Evolutionary conservation across 148 eudicot genomes (phyloP).

Genomic region (Heliosperma pusillum): DNA sequence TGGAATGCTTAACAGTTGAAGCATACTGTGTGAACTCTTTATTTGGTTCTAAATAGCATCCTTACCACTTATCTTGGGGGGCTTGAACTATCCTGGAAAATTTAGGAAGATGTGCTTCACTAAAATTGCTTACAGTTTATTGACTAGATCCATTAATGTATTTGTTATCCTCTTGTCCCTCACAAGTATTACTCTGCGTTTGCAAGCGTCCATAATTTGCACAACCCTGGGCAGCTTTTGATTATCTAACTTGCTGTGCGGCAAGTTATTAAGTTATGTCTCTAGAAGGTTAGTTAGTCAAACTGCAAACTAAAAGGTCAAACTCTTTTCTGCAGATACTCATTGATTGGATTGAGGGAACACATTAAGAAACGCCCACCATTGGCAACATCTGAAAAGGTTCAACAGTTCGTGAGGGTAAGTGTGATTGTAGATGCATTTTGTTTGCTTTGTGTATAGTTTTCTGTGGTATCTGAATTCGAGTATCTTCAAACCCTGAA

Average conservation of each 20-base stretch:
- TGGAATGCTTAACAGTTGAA: not conserved
- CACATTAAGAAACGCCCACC: conserved; percentile 99
- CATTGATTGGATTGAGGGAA: conserved; percentile 76
- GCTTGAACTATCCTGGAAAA: not conserved
- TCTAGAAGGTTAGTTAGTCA: not conserved
- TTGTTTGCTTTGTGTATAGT: not conserved
- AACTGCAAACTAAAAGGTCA: not conserved
- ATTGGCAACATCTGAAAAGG: conserved; percentile 90
- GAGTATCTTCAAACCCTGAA: not conserved
- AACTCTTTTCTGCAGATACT: conserved; percentile 53
- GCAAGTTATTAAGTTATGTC: not conserved
- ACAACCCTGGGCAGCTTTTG: conserved; percentile 9
- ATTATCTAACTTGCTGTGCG: not conserved
- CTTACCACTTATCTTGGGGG: not conserved
- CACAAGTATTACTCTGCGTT: not conserved
- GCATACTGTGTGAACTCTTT: not conserved
- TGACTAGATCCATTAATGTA: not conserved
- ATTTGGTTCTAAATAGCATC: too few relatives aligned
- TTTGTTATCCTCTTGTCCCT: not conserved
- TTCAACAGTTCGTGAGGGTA: conserved; percentile 94
- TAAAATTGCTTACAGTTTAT: not conserved
- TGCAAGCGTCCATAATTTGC: not conserved
- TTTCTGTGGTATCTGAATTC: not conserved
- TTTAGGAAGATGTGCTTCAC: not conserved
- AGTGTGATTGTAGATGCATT: conserved; percentile 16